Evolutionary conservation across 163 green algal species (phyloP), one percentile per base, ranked within the genome.

Genomic region (Picocystis sp.): DNA sequence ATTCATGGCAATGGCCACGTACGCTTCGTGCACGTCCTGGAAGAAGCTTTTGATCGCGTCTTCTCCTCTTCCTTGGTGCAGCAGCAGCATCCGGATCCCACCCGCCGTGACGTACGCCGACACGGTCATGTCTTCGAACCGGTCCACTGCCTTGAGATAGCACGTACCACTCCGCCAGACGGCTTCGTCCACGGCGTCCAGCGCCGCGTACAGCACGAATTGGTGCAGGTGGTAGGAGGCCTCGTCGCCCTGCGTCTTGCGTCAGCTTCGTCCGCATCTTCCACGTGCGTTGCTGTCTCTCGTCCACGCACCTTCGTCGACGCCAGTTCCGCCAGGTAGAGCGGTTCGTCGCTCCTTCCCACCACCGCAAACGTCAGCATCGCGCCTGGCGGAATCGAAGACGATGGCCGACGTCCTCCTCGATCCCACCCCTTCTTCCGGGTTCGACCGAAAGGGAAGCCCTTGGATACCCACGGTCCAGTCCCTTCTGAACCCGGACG

Each of bases 121-220:
- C n/a, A 57, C 51, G 34, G 51, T 57, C 22, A 57, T 21, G 51
- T 57, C 51, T 21, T 57, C 29, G 51, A 45, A 57, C 22, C 51
- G 51, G 17, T 57, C 51, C 24, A 57, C 51, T 13, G 24, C 21
- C 22, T 57, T 57, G 22, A 57, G 33, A 19, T 57, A 50, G 23
- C 51, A 47, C 22, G 51, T 45, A 19, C 23, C 34, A 41, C 34
- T 51, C 5, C 21, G 45, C 51, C 51, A 57, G 24, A 53, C 33
- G 34, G 51, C 51, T 22, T 57, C 24, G 51, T 57, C 51, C 14
- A 57, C 22, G 51, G 29, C 47, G 51, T 57, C 51, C 24, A 57
- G 51, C 5, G 51, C 45, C 17, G 51, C 51, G 9, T 57, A 42
- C 51, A 57, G 51, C 51, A 57, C 51, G 51, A 57, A 57, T 23